Evolutionary conservation across 257 asterid species (phyloP).

Genomic region (Craterostigma plantagineum): DNA sequence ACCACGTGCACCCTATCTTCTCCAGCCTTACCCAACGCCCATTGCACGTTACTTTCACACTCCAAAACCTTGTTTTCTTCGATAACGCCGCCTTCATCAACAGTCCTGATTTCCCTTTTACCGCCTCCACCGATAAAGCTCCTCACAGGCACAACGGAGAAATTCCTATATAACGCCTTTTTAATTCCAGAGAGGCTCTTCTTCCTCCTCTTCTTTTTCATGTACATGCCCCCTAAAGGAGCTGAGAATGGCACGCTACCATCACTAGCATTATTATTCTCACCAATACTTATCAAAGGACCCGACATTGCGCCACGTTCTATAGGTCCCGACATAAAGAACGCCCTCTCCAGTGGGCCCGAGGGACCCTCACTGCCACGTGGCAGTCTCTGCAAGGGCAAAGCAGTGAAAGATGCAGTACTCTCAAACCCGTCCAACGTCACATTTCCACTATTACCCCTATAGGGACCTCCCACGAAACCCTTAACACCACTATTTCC

Average conservation of each 20-base stretch:
- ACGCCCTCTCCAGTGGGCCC: conserved; percentile 60
- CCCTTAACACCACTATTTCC: conserved; percentile 16
- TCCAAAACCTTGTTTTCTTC: conserved; percentile 30
- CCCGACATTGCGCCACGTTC: conserved; percentile 89
- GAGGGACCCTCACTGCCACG: conserved; percentile 58
- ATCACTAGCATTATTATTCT: conserved; percentile 17
- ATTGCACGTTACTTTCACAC: conserved; percentile 55
- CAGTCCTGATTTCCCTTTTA: conserved; percentile 32
- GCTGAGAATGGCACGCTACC: conserved; percentile 77
- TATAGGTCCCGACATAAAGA: conserved; percentile 92
- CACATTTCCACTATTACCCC: conserved; percentile 17
- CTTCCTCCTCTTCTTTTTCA: conserved; percentile 59
- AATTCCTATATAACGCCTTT: conserved; percentile 60
- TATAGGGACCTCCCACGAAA: conserved; percentile 26
- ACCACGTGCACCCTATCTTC: conserved; percentile 98
- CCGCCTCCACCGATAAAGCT: conserved; percentile 46
- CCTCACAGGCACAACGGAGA: conserved; percentile 78
- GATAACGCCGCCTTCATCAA: conserved; percentile 17
- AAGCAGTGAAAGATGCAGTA: conserved; percentile 68
- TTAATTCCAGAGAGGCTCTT: conserved; percentile 58
- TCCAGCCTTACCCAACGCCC: conserved; percentile 94
- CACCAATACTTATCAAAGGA: conserved; percentile 36
- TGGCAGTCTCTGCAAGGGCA: conserved; percentile 83
- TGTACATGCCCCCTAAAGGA: conserved; percentile 58
- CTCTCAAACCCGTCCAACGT: conserved; percentile 68